Evolutionary conservation across 768 basidiomycete genomes (phyloP).

Genomic region (Pleurotus citrinopileatus): DNA sequence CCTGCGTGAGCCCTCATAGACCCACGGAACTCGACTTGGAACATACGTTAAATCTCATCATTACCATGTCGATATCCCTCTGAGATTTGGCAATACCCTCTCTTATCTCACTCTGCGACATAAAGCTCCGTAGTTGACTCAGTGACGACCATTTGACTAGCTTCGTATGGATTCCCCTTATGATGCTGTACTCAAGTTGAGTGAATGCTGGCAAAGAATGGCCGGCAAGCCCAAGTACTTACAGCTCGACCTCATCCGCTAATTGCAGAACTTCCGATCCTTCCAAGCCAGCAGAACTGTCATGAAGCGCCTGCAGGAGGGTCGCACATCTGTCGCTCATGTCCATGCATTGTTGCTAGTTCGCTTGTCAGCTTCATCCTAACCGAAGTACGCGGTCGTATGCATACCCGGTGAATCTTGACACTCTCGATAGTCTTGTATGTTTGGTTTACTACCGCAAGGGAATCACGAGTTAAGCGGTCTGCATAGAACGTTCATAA

Average conservation of each 20-base stretch:
- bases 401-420: constrained; percentile 34
- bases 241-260: constrained; percentile 35
- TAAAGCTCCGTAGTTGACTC: constrained; percentile 32
- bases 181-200: constrained; percentile 19
- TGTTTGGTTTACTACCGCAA: constrained; percentile 24
- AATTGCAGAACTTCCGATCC: constrained; percentile 25
- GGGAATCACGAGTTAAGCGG: constrained; percentile 1
- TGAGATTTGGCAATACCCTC: constrained; percentile 36
- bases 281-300: constrained; percentile 28
- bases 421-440: constrained; percentile 30
- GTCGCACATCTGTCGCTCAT: constrained; percentile 28
- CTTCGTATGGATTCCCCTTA: constrained; percentile 26
- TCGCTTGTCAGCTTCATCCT: neutral
- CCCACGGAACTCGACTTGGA: too few species aligned
- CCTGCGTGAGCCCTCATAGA: too few species aligned
- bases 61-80: constrained; percentile 32
- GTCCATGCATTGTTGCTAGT: constrained; percentile 35
- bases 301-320: constrained; percentile 30
- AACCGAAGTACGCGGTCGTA: neutral
- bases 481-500: neutral
- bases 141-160: constrained; percentile 34
- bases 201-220: neutral
- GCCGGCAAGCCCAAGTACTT: constrained; percentile 12
- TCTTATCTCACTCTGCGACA: constrained; percentile 36
- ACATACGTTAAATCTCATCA: constrained; percentile 34